Evolutionary conservation across 176 grass and related monocot species (phyloP).

Genomic region (Hordeum marinum): DNA sequence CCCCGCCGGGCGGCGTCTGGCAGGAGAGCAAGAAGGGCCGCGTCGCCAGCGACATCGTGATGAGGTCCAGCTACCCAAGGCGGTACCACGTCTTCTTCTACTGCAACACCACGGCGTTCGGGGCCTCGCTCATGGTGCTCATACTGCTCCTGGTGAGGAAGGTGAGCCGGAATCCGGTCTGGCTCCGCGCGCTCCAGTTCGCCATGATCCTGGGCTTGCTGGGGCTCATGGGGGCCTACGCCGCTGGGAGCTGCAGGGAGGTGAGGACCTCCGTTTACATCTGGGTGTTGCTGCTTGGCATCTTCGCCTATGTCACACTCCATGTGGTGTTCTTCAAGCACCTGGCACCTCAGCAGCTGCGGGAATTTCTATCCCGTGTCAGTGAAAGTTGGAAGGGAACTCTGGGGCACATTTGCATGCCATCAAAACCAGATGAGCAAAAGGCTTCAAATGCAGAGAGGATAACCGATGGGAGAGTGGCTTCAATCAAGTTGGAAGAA

Average conservation of each 20-base stretch:
- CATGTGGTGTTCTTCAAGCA: slow-evolving; percentile 38
- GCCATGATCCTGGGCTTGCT: slow-evolving; percentile 36
- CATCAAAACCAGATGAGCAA: background rate
- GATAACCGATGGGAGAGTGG: background rate
- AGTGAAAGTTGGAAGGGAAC: background rate
- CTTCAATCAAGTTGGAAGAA: background rate
- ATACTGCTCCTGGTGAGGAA: slow-evolving; percentile 26
- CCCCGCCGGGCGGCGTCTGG: slow-evolving; percentile 52
- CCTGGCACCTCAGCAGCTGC: slow-evolving; percentile 14
- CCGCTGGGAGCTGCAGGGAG: slow-evolving; percentile 51
- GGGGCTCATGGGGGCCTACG: slow-evolving; percentile 47
- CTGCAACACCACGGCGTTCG: slow-evolving; percentile 40
- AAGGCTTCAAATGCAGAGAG: too few relatives aligned
- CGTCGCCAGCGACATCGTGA: slow-evolving; percentile 28
- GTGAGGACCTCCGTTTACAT: slow-evolving; percentile 38
- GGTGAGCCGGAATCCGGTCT: slow-evolving; percentile 16
- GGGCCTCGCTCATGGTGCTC: slow-evolving; percentile 36
- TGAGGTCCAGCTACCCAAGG: slow-evolving; percentile 23
- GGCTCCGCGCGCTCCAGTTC: slow-evolving; percentile 39
- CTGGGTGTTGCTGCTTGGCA: slow-evolving; percentile 40
- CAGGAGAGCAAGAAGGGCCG: background rate
- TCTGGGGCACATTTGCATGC: background rate
- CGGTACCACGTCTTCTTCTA: slow-evolving; percentile 44
- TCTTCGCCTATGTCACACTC: slow-evolving; percentile 39
- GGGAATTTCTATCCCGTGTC: background rate